Evolutionary conservation across 768 basidiomycete genomes (phyloP), one percentile per base, ranked within the genome.

Genomic region (Macrolepiota fuliginosa): DNA sequence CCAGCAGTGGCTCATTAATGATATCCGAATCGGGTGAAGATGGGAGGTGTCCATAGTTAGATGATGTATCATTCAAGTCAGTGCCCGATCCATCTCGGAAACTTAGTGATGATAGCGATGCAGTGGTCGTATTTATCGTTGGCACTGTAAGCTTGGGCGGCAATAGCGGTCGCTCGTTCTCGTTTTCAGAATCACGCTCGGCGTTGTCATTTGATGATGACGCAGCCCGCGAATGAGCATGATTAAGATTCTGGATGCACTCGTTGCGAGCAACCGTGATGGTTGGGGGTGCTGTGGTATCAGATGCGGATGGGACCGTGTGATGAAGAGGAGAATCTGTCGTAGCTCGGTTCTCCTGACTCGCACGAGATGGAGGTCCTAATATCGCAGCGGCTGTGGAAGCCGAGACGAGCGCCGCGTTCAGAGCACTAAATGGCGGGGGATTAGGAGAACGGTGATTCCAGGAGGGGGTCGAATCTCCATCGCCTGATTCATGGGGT

Each of bases 331-430:
- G 29, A 42, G 42, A 19, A 39, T 61, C 27, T 24, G 63, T 15
- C 25, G 63, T n/a, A 22, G 63, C 12, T 39, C 10, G 63, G 54
- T 55, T 22, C 29, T 62, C 60, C 66, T 56, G 49, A 15, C 64
- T 67, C 24, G 50, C 54, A 24, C 65, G 60, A 47, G 63, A 39
- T 9, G 67, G 53, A 60, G 67, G 19, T 4, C 72, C 72, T 54
- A 81, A 54, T 49, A 82, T 70, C 3, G 81, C 78, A 54, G 72
- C 73, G 7, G 81, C 82, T 10, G 81, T 80, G 9, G 83, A 79
- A 32, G 79, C 74, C 17, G 81, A 73, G 45, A 76, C 76, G 55
- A 81, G 64, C 9, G 79, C 81, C 11, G 82, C 79, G 58, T 68
- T 78, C 36, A 83, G 66, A 11, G 81, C 79, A 64, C 75, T 77